Percentiles rank a stretch among this genome's conserved stretches.
Conservation (phyloP, 2,329 filamentous ascomycete genomes). For the Colletotrichum gigasporum region DNA sequence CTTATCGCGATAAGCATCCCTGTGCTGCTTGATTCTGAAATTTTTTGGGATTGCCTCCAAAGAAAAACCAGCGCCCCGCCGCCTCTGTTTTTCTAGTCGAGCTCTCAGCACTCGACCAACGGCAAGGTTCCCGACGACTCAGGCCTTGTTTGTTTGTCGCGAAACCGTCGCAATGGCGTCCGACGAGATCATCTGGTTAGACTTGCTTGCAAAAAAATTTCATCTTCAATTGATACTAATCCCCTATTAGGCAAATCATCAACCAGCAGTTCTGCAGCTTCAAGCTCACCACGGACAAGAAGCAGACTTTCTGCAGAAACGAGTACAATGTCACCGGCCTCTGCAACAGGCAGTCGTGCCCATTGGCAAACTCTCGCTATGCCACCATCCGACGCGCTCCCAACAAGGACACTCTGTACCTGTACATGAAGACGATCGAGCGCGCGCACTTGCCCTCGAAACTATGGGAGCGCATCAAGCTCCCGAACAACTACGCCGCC, state of each 20-base stretch:
- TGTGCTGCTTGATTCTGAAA: conserved; percentile 14
- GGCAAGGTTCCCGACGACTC: not conserved
- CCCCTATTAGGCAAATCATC: conserved; percentile 74
- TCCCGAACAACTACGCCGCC: conserved; percentile 91
- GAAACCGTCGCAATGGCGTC: conserved; percentile 72
- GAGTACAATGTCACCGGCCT: conserved; percentile 88
- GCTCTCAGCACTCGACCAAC: conserved; percentile 21
- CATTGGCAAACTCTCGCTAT: conserved; percentile 90
- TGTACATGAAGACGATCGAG: conserved; percentile 97
- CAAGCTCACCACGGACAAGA: conserved; percentile 89
- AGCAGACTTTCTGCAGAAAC: conserved; percentile 94
- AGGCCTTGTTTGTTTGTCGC: not conserved
- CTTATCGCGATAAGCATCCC: conserved; percentile 31
- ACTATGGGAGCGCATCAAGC: conserved; percentile 92
- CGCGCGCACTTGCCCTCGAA: conserved; percentile 88
- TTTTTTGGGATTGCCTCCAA: conserved; percentile 22
- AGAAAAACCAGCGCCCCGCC: conserved; percentile 32
- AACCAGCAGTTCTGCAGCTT: conserved; percentile 96
- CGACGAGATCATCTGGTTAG: conserved; percentile 88
- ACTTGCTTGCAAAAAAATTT: not conserved
- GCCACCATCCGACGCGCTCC: conserved; percentile 89
- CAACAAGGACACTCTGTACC: conserved; percentile 83
- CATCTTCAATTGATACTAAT: not conserved
- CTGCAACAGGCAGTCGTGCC: conserved; percentile 88
- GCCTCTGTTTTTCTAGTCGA: conserved; percentile 24